These are phyloP conservation scores for Arachnomyces sp. DNA, from an alignment of 2,329 filamentous ascomycete genomes.

Conservation along the genomic window DNA sequence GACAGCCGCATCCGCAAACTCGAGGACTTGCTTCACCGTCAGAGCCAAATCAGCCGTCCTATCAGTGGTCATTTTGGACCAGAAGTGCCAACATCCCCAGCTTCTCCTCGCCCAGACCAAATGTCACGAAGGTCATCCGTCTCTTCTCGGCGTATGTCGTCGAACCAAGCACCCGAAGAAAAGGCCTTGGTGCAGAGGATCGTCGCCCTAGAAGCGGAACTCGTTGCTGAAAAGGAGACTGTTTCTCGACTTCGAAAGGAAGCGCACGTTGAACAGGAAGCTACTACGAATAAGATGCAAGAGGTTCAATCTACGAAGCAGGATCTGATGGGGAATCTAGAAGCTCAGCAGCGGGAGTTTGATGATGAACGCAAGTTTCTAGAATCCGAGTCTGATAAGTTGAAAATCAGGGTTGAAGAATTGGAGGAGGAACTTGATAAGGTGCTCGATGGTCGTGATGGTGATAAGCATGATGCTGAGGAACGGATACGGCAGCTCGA, in stretches of 20 bases:
- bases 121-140: slow-evolving; percentile 51
- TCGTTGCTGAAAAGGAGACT: slow-evolving; percentile 63
- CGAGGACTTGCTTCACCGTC: slow-evolving; percentile 84
- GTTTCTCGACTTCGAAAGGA: slow-evolving; percentile 62
- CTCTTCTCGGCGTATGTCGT: slow-evolving; percentile 53
- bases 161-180: slow-evolving; percentile 51
- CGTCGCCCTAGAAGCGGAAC: slow-evolving; percentile 65
- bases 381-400: slow-evolving; percentile 67
- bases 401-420: slow-evolving; percentile 74
- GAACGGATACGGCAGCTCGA: slow-evolving; percentile 61
- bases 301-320: slow-evolving; percentile 88
- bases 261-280: slow-evolving; percentile 50
- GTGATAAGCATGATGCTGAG: slow-evolving; percentile 65
- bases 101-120: slow-evolving; percentile 32
- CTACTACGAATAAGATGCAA: slow-evolving; percentile 59
- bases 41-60: slow-evolving; percentile 51
- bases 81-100: slow-evolving; percentile 33
- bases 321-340: slow-evolving; percentile 89
- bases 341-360: slow-evolving; percentile 84
- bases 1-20: slow-evolving; percentile 84
- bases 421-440: slow-evolving; percentile 87
- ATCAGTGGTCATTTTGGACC: slow-evolving; percentile 42
- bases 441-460: slow-evolving; percentile 71
- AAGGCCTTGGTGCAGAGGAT: slow-evolving; percentile 55
- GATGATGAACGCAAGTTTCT: slow-evolving; percentile 73